Percentiles rank a stretch among this genome's conserved stretches.
phyloP scores from a whole-genome alignment of 805 yeast genomes.

The Saccharomycopsis oosterbeekiorum region DNA sequence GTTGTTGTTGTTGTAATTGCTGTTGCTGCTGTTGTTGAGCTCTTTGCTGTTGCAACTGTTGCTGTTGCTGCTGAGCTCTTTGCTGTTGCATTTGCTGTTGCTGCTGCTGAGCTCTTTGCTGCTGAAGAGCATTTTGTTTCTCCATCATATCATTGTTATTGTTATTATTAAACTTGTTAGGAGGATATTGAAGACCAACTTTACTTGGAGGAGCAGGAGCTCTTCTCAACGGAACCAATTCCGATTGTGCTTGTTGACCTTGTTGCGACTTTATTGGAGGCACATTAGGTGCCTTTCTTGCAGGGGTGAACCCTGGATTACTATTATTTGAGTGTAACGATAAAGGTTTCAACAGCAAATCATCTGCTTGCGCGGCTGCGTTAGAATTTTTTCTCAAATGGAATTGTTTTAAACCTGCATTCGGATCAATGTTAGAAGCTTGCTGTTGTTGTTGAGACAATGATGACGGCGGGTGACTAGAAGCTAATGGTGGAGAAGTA shows the following conservation, averaged over 20 bases:
- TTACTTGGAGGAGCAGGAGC: slow-evolving; percentile 46
- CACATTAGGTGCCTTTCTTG: slow-evolving; percentile 34
- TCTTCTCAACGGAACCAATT: slow-evolving; percentile 39
- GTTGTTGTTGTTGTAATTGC: slow-evolving; percentile 22
- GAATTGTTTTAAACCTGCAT: slow-evolving; percentile 16
- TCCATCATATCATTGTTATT: slow-evolving; percentile 8
- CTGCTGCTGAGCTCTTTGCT: slow-evolving; percentile 17
- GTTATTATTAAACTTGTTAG: slow-evolving; percentile 9
- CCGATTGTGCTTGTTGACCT: slow-evolving; percentile 16
- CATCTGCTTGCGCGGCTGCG: slow-evolving; percentile 4
- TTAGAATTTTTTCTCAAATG: slow-evolving; percentile 10
- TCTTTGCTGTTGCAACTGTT: slow-evolving; percentile 8
- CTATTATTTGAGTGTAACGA: neutral
- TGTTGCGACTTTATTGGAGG: slow-evolving; percentile 22
- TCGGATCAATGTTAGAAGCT: slow-evolving; percentile 6
- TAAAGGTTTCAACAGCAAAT: slow-evolving; percentile 12
- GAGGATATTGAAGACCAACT: slow-evolving; percentile 9
- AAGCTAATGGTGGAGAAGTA: neutral
- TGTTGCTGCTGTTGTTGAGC: slow-evolving; percentile 10
- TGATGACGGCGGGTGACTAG: neutral
- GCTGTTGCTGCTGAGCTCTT: slow-evolving; percentile 3
- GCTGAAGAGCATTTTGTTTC: slow-evolving; percentile 15
- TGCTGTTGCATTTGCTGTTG: slow-evolving; percentile 13
- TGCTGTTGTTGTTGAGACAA: neutral
- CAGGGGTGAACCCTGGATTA: slow-evolving; percentile 27